Conservation (phyloP, 768 basidiomycete genomes). For the Amyloporia xantha region DNA sequence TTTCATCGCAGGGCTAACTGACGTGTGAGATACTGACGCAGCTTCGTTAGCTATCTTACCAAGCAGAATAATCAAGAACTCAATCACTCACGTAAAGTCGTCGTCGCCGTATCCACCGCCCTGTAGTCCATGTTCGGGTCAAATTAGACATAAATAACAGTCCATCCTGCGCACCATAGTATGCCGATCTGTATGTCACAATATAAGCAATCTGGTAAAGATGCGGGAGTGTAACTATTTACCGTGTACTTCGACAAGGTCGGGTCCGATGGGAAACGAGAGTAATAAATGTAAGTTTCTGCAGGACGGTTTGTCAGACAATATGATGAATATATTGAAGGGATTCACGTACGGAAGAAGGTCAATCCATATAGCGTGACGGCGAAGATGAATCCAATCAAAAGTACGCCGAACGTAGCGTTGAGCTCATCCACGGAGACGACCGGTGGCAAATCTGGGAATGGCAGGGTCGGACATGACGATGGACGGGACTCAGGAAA, state of each 20-base stretch:
- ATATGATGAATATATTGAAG: too few relatives aligned
- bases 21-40: slow-evolving; percentile 19
- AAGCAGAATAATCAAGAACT: too few relatives aligned
- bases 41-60: neutral
- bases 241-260: slow-evolving; percentile 14
- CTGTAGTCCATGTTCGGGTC: slow-evolving; percentile 2
- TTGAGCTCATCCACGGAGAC: slow-evolving; percentile 10
- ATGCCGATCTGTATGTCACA: slow-evolving; percentile 11
- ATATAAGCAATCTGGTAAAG: neutral
- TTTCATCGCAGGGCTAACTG: neutral
- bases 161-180: slow-evolving; percentile 10
- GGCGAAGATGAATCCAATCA: slow-evolving; percentile 23
- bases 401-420: slow-evolving; percentile 19
- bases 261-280: slow-evolving; percentile 16
- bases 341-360: slow-evolving; percentile 20
- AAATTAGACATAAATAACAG: too few relatives aligned
- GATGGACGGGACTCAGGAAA: too few relatives aligned
- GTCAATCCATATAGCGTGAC: slow-evolving; percentile 20
- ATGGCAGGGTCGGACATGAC: too few relatives aligned
- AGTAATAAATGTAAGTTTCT: slow-evolving; percentile 22
- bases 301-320: neutral
- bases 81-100: slow-evolving; percentile 14
- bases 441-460: neutral
- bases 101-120: slow-evolving; percentile 18
- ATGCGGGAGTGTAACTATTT: slow-evolving; percentile 2